phyloP scores from a whole-genome alignment of 2,329 filamentous ascomycete genomes.

The Cordyceps militaris region DNA sequence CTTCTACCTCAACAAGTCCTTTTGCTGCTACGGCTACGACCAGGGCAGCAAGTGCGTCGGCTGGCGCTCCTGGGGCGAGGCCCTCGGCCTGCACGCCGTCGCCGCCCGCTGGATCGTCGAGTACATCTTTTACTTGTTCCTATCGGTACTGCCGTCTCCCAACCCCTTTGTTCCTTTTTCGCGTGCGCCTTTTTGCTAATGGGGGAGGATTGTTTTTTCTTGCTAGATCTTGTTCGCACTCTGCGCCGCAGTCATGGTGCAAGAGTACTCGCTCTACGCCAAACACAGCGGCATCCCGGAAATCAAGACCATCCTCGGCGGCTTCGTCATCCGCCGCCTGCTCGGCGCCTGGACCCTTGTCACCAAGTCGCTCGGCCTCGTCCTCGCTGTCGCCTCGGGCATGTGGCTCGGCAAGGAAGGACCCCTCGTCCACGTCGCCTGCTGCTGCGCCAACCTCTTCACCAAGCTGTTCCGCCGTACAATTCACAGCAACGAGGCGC shows the following conservation, averaged over 20 bases:
- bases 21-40: conserved; percentile 91
- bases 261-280: conserved; percentile 78
- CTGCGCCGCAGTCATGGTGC: conserved; percentile 70
- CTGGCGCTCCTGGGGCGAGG: conserved; percentile 79
- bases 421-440: conserved; percentile 90
- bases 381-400: conserved; percentile 84
- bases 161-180: not conserved
- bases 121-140: conserved; percentile 79
- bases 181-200: no score
- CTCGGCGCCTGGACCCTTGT: conserved; percentile 81
- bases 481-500: conserved; percentile 83
- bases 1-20: conserved; percentile 86
- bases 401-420: conserved; percentile 98
- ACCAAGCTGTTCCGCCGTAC: conserved; percentile 61
- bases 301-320: conserved; percentile 92
- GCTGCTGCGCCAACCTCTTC: conserved; percentile 91
- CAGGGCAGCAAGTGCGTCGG: conserved; percentile 74
- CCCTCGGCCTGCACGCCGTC: conserved; percentile 57
- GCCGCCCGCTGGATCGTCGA: conserved; percentile 75
- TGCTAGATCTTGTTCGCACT: conserved; percentile 66
- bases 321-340: conserved; percentile 85
- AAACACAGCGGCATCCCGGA: conserved; percentile 95
- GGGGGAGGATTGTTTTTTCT: not conserved
- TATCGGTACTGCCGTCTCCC: conserved; percentile 62
- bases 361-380: conserved; percentile 85